Evolutionary conservation across 2,329 filamentous ascomycete genomes (phyloP).

Genomic region (Penicillium corylophilum): DNA sequence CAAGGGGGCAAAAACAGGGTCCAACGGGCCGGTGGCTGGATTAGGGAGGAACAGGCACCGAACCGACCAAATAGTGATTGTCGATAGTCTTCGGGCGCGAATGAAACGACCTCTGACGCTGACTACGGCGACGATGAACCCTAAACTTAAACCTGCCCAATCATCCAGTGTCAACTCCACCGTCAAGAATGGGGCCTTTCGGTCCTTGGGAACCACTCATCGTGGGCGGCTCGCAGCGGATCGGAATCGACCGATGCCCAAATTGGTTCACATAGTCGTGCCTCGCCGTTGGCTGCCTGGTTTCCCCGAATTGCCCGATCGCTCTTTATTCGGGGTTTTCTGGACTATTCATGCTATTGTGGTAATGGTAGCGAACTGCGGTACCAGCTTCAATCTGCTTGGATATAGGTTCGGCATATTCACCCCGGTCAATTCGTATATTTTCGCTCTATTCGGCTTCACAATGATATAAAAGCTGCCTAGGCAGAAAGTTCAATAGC

Average conservation of each 20-base stretch:
- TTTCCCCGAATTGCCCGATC: slow-evolving; percentile 1
- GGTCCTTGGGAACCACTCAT: background rate
- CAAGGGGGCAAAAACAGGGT: slow-evolving; percentile 1
- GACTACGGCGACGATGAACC: slow-evolving; percentile 5
- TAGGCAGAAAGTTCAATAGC: background rate
- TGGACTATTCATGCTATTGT: too few species aligned
- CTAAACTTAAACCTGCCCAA: slow-evolving; percentile 20
- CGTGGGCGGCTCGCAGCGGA: background rate
- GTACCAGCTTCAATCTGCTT: too few species aligned
- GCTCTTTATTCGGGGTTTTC: background rate
- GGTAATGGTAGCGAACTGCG: too few species aligned
- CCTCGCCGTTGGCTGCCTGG: slow-evolving; percentile 3
- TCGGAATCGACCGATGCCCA: slow-evolving; percentile 15
- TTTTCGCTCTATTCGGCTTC: background rate
- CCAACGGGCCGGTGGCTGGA: slow-evolving; percentile 15
- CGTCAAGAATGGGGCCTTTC: background rate
- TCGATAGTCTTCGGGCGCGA: background rate
- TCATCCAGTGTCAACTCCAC: background rate
- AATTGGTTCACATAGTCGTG: slow-evolving; percentile 8
- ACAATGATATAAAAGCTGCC: background rate
- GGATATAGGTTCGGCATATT: background rate
- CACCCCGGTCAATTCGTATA: background rate
- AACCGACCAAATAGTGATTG: slow-evolving; percentile 8
- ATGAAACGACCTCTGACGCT: background rate
- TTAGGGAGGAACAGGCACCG: slow-evolving; percentile 20